phyloP scores from a whole-genome alignment of 768 basidiomycete genomes.

The Strobilomyces echinocephalus region DNA sequence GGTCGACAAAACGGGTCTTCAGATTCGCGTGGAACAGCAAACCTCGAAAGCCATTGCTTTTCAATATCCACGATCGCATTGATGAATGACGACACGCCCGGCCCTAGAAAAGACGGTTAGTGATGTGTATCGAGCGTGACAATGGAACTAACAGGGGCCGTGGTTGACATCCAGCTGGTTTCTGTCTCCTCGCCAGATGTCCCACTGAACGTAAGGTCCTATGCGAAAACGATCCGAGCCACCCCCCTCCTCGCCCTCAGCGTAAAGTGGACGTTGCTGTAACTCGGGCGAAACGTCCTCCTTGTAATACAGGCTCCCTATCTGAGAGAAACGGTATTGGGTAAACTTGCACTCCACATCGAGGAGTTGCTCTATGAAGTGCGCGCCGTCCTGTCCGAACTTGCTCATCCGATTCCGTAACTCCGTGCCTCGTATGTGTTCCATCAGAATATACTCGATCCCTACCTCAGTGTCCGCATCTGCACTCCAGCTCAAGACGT shows the following conservation, averaged over 20 bases:
- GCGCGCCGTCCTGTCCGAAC: background rate
- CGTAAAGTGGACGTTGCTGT: constrained; percentile 11
- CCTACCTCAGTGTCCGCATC: constrained; percentile 22
- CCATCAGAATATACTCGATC: constrained; percentile 35
- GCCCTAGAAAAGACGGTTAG: background rate
- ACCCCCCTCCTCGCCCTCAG: constrained; percentile 29
- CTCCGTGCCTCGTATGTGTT: constrained; percentile 24
- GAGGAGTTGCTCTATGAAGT: constrained; percentile 16
- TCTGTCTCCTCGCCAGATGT: constrained; percentile 29
- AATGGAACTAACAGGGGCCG: constrained; percentile 31
- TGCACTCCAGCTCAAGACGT: constrained; percentile 29
- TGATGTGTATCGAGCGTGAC: background rate
- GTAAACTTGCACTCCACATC: constrained; percentile 20
- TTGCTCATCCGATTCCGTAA: constrained; percentile 13
- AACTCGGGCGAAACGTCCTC: constrained; percentile 18
- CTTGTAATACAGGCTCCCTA: constrained; percentile 36
- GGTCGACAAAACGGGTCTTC: background rate
- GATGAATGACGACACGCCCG: background rate
- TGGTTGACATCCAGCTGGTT: constrained; percentile 21
- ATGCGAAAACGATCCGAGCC: constrained; percentile 18
- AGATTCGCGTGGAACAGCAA: background rate
- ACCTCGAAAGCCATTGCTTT: background rate
- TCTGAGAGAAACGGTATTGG: constrained; percentile 23
- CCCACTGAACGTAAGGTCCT: constrained; percentile 6
- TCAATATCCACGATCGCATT: constrained; percentile 1